Evolutionary conservation across 2,329 filamentous ascomycete genomes (phyloP).

Genomic region (Aspergillus ruber): DNA sequence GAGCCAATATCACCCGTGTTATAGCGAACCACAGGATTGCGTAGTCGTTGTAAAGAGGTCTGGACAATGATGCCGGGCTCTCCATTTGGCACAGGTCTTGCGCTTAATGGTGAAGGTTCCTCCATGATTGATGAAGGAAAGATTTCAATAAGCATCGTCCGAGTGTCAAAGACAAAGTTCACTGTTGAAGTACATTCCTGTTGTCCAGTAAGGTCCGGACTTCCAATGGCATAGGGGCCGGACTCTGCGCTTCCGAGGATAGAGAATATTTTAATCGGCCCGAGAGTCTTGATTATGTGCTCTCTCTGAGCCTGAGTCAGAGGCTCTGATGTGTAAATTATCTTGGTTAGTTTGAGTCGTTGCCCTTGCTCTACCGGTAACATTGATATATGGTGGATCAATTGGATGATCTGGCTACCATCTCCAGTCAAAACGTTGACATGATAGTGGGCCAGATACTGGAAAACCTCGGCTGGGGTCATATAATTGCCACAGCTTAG

Average conservation of each 20-base stretch:
- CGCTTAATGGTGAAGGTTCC: too few relatives aligned
- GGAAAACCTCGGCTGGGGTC: slow-evolving; percentile 17
- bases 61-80: slow-evolving; percentile 28
- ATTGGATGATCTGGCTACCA: slow-evolving; percentile 32
- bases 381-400: slow-evolving; percentile 31
- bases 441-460: slow-evolving; percentile 24
- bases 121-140: slow-evolving; percentile 22
- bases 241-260: slow-evolving; percentile 40
- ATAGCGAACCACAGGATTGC: slow-evolving; percentile 42
- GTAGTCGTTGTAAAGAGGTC: slow-evolving; percentile 37
- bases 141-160: slow-evolving; percentile 34
- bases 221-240: slow-evolving; percentile 34
- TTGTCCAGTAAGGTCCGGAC: slow-evolving; percentile 20
- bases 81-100: too few relatives aligned
- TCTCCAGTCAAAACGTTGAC: slow-evolving; percentile 37
- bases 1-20: slow-evolving; percentile 40
- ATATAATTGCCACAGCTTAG: slow-evolving; percentile 31
- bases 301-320: slow-evolving; percentile 28
- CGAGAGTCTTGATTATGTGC: slow-evolving; percentile 26
- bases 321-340: slow-evolving; percentile 43
- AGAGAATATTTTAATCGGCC: slow-evolving; percentile 32
- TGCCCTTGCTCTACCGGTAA: slow-evolving; percentile 13
- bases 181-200: slow-evolving; percentile 4
- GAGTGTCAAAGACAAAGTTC: slow-evolving; percentile 37
- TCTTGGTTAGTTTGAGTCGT: slow-evolving; percentile 30